These are phyloP conservation scores for Eimeria necatrix DNA, from an alignment of 169 alveolate species.

Conservation along the genomic window DNA sequence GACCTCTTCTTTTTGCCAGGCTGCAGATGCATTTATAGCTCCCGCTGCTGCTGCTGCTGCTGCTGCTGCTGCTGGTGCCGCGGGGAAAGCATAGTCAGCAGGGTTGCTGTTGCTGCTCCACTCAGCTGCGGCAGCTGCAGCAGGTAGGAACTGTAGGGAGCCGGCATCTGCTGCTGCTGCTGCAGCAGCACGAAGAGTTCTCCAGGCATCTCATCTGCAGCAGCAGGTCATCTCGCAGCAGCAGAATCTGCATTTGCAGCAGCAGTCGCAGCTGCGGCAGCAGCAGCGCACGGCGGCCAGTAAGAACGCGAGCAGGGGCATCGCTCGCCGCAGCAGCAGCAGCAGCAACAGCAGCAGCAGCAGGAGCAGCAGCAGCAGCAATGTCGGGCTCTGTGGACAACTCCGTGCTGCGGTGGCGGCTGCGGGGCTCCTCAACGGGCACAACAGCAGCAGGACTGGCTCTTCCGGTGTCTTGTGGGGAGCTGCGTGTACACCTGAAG, in stretches of 20 bases:
- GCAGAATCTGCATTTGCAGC: background rate
- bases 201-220: background rate
- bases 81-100: too few relatives aligned
- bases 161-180: background rate
- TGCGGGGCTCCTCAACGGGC: slow-evolving; percentile 61
- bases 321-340: background rate
- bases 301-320: background rate
- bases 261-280: background rate
- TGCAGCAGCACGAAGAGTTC: background rate
- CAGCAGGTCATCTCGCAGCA: background rate
- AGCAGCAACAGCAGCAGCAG: background rate
- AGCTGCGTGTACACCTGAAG: slow-evolving; percentile 41
- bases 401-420: slow-evolving; percentile 62
- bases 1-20: background rate
- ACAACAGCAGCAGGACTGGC: background rate
- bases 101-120: background rate
- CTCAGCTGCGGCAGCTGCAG: background rate
- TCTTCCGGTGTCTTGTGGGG: slow-evolving; percentile 69
- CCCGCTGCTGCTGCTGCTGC: slow-evolving; percentile 11
- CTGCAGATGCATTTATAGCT: background rate
- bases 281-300: background rate
- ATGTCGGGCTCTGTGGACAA: background rate
- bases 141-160: background rate
- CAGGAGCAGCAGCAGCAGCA: slow-evolving; percentile 25
- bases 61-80: background rate